Conservation (phyloP, 768 basidiomycete species). For the Cubamyces sp. region DNA sequence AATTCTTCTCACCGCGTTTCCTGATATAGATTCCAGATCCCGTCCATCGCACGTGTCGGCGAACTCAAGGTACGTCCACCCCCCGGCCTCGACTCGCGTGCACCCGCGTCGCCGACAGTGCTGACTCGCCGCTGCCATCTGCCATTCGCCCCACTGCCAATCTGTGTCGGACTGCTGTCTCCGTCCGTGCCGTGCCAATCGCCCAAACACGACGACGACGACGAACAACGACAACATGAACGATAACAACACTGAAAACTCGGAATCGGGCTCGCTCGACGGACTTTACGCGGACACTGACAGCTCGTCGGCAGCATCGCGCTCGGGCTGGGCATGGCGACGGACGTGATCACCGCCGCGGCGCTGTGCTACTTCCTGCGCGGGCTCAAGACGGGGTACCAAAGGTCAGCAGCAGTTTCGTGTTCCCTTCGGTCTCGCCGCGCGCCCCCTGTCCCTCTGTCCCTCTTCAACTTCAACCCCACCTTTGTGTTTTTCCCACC, state of each 20-base stretch:
- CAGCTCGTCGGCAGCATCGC: conserved; percentile 50
- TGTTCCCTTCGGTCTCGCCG: neutral
- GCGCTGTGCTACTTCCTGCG: conserved; percentile 60
- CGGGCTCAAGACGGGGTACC: conserved; percentile 53
- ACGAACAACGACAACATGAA: too few species aligned
- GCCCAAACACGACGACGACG: too few species aligned
- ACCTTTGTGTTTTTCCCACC: too few species aligned
- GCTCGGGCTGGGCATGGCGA: conserved; percentile 50
- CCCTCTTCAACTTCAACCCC: too few species aligned
- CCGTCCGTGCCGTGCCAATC: neutral
- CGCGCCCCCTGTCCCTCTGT: neutral
- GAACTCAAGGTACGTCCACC: conserved; percentile 40
- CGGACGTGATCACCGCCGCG: conserved; percentile 55
- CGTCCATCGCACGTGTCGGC: conserved; percentile 47
- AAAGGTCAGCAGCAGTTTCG: conserved; percentile 39
- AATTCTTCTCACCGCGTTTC: neutral
- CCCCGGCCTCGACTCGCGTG: neutral
- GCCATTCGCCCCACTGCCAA: neutral
- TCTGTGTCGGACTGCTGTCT: neutral
- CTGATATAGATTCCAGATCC: conserved; percentile 19
- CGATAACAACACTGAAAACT: too few species aligned
- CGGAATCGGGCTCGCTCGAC: too few species aligned
- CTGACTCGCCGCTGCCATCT: neutral
- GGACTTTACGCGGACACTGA: neutral
- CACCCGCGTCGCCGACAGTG: neutral